These are phyloP conservation scores for Cadophora malorum DNA, from an alignment of 2,329 filamentous ascomycete species.

Conservation along the genomic window DNA sequence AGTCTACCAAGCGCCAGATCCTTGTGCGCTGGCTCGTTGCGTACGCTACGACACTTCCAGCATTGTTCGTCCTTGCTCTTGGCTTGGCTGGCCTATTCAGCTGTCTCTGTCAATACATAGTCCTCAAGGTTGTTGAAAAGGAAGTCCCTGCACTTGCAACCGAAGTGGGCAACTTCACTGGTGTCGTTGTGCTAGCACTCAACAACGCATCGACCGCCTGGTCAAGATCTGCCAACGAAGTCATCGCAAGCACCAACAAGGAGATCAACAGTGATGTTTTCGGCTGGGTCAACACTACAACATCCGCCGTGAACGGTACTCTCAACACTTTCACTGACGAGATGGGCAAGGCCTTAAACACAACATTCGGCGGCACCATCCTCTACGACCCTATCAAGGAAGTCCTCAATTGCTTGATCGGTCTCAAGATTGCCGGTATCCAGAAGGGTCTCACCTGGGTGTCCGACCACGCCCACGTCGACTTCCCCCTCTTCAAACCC, in stretches of 20 bases:
- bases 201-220: conserved; percentile 70
- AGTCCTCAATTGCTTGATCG: conserved; percentile 85
- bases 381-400: conserved; percentile 80
- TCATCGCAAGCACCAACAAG: conserved; percentile 64
- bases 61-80: conserved; percentile 72
- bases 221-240: conserved; percentile 67
- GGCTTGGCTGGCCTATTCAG: conserved; percentile 70
- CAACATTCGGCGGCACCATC: conserved; percentile 81
- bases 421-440: conserved; percentile 83
- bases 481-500: conserved; percentile 78
- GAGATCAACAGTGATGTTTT: conserved; percentile 87
- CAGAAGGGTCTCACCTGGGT: conserved; percentile 95
- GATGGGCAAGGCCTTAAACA: conserved; percentile 76
- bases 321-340: conserved; percentile 81
- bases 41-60: conserved; percentile 71
- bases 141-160: conserved; percentile 69
- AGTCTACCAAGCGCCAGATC: conserved; percentile 66
- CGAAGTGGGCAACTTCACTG: conserved; percentile 69
- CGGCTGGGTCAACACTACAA: conserved; percentile 85
- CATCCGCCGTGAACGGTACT: conserved; percentile 81
- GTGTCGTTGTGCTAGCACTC: conserved; percentile 65
- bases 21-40: conserved; percentile 69
- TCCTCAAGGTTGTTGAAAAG: conserved; percentile 67
- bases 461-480: conserved; percentile 81
- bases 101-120: conserved; percentile 71